Conservation (phyloP, 176 grass and related monocot species). For the Dactylis glomerata region DNA sequence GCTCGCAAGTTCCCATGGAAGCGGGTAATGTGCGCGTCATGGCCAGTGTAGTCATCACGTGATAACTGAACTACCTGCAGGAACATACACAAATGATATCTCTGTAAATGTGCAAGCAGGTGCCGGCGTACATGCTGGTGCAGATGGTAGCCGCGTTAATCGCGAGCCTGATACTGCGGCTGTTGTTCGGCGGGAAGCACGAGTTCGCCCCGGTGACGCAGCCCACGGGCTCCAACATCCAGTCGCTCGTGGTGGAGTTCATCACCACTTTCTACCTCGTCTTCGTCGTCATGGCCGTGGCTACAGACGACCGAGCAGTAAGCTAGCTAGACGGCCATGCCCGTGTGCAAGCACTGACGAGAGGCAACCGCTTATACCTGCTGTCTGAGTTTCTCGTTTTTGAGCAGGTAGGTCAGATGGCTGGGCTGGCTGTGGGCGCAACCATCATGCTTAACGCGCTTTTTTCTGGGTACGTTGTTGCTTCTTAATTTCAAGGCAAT, state of each 20-base stretch:
- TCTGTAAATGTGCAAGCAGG: constrained; percentile 26
- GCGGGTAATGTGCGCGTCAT: constrained; percentile 26
- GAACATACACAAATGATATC: not conserved
- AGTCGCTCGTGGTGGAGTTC: constrained; percentile 66
- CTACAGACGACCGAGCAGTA: constrained; percentile 62
- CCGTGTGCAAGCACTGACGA: not conserved
- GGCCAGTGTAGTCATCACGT: not conserved
- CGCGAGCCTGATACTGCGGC: constrained; percentile 48
- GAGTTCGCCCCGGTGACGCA: constrained; percentile 18
- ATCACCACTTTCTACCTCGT: constrained; percentile 83
- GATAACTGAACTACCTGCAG: not conserved
- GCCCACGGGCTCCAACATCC: constrained; percentile 35
- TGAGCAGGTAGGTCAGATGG: constrained; percentile 50
- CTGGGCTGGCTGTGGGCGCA: constrained; percentile 46
- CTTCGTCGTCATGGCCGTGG: constrained; percentile 74
- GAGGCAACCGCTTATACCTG: not conserved
- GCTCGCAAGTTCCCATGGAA: constrained; percentile 68
- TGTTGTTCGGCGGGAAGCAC: constrained; percentile 48
- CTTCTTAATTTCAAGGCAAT: not conserved
- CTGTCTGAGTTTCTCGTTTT: not conserved
- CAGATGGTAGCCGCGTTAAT: constrained; percentile 38
- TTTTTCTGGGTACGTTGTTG: constrained; percentile 50
- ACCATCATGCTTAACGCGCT: constrained; percentile 62
- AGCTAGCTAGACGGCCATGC: not conserved
- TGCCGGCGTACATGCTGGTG: constrained; percentile 47